Percentiles rank a stretch among this genome's conserved stretches.
Conservation (phyloP, 2,329 filamentous ascomycete species). For the Plenodomus lindquistii region DNA sequence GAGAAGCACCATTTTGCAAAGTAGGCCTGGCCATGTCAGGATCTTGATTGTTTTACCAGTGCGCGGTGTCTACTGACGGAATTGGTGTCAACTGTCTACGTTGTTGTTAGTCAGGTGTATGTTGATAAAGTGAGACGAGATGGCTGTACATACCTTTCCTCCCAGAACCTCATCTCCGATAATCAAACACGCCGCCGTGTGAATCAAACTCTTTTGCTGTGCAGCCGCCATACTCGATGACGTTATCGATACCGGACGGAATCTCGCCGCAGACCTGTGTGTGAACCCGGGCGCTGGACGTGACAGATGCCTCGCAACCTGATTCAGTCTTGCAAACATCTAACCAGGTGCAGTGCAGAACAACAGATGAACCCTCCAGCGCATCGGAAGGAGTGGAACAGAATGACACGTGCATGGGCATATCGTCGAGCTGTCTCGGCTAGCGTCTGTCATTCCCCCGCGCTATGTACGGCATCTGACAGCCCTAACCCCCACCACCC, state of each 20-base stretch:
- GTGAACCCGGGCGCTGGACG: conserved; percentile 63
- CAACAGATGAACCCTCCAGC: no score
- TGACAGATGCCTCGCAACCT: conserved; percentile 72
- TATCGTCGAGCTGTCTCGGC: background rate
- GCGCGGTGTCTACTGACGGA: conserved; percentile 46
- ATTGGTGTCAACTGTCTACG: conserved; percentile 67
- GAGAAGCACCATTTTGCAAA: conserved; percentile 69
- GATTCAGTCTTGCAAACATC: conserved; percentile 79
- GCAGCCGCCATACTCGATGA: conserved; percentile 49
- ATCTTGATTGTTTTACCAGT: background rate
- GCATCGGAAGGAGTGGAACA: background rate
- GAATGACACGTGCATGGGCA: background rate
- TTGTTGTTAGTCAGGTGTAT: conserved; percentile 22
- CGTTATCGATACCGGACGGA: conserved; percentile 35
- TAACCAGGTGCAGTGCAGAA: no score
- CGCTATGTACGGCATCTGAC: background rate
- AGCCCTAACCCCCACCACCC: background rate
- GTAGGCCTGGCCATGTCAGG: conserved; percentile 48
- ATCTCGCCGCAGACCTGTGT: conserved; percentile 50
- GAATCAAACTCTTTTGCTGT: conserved; percentile 69
- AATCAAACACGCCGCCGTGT: conserved; percentile 88
- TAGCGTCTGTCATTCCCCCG: background rate
- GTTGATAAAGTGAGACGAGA: background rate
- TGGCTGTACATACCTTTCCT: conserved; percentile 70
- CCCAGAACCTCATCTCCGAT: conserved; percentile 97